These are phyloP conservation scores for Candida awuae DNA, from an alignment of 805 yeast species.

Conservation along the genomic window DNA sequence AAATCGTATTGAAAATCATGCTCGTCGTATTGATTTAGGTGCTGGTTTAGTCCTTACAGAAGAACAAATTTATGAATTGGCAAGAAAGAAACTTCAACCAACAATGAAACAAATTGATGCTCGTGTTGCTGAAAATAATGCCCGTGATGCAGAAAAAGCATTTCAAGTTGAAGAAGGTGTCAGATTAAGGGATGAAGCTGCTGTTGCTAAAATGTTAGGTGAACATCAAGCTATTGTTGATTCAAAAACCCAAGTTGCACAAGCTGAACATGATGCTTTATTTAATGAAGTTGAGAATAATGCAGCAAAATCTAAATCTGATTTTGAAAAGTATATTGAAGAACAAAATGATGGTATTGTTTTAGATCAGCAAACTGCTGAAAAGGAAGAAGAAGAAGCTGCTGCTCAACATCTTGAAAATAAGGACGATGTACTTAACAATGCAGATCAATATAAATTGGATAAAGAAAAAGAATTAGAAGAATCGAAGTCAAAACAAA, in stretches of 20 bases:
- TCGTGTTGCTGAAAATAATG: conserved; percentile 35
- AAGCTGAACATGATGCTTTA: conserved; percentile 18
- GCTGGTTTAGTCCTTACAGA: conserved; percentile 48
- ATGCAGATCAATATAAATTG: conserved; percentile 38
- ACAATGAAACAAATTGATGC: conserved; percentile 43
- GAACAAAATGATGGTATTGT: conserved; percentile 36
- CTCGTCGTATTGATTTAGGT: conserved; percentile 43
- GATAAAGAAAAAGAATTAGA: conserved; percentile 23
- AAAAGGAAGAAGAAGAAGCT: conserved; percentile 39
- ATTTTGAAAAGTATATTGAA: conserved; percentile 33
- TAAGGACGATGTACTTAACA: conserved; percentile 35
- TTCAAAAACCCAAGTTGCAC: conserved; percentile 32
- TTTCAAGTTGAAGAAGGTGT: conserved; percentile 25
- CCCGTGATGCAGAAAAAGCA: conserved; percentile 24
- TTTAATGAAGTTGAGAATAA: conserved; percentile 20
- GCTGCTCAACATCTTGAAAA: conserved; percentile 38
- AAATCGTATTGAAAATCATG: conserved; percentile 38
- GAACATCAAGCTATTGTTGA: conserved; percentile 32
- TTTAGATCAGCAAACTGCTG: conserved; percentile 37
- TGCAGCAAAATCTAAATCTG: conserved; percentile 24
- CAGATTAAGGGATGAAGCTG: conserved; percentile 24
- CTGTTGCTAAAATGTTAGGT: conserved; percentile 31
- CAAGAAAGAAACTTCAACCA: conserved; percentile 48
- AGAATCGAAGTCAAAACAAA: conserved; percentile 26
- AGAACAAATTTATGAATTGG: conserved; percentile 47